phyloP scores from a whole-genome alignment of 2,329 filamentous ascomycete genomes.

The Phialophora macrospora region DNA sequence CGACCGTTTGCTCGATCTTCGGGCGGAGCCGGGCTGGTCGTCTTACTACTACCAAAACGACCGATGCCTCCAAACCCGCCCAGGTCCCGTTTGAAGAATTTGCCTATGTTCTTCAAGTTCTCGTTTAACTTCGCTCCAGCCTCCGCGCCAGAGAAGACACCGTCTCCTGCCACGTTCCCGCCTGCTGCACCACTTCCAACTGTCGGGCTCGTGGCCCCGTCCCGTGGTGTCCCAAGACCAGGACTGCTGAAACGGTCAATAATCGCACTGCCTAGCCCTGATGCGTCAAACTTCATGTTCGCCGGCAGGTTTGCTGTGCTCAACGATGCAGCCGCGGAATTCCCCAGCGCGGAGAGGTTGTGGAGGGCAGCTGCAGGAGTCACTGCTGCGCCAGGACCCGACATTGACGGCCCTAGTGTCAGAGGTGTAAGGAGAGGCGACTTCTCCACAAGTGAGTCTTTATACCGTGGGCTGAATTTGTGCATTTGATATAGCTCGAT shows the following conservation, averaged over 20 bases:
- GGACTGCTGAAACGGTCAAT: slow-evolving; percentile 71
- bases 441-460: slow-evolving; percentile 68
- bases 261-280: slow-evolving; percentile 81
- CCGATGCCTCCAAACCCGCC: slow-evolving; percentile 77
- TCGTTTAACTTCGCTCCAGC: slow-evolving; percentile 80
- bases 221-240: slow-evolving; percentile 68
- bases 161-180: slow-evolving; percentile 38
- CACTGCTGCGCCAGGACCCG: slow-evolving; percentile 35
- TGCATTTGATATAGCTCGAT: slow-evolving; percentile 92
- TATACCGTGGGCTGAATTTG: slow-evolving; percentile 67
- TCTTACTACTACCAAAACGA: slow-evolving; percentile 42
- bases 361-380: slow-evolving; percentile 52
- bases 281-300: slow-evolving; percentile 72
- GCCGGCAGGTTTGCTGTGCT: slow-evolving; percentile 53
- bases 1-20: slow-evolving; percentile 30
- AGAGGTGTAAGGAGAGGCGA: slow-evolving; percentile 74
- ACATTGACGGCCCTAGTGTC: slow-evolving; percentile 52
- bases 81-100: slow-evolving; percentile 91
- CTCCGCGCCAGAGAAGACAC: slow-evolving; percentile 44
- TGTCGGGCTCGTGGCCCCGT: slow-evolving; percentile 44
- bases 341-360: slow-evolving; percentile 53
- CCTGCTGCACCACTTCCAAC: slow-evolving; percentile 38
- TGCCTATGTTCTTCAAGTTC: slow-evolving; percentile 92
- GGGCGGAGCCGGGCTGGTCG: slow-evolving; percentile 36
- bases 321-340: slow-evolving; percentile 49